Conservation (phyloP, 2,329 filamentous ascomycete species). For the Whalleya microplaca region DNA sequence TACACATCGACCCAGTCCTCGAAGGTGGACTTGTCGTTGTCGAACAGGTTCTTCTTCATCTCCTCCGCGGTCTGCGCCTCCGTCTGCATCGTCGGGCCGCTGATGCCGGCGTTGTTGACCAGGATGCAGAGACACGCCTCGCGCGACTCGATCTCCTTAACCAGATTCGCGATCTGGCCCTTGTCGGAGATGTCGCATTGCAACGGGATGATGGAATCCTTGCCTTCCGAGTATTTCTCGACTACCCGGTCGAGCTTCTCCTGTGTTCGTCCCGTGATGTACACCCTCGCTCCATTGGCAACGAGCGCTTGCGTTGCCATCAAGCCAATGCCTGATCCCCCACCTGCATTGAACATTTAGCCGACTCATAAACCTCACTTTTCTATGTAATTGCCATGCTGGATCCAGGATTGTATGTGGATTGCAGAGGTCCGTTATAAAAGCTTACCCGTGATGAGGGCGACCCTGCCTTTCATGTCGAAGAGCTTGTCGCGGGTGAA, state of each 20-base stretch:
- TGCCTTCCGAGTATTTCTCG: slow-evolving; percentile 58
- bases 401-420: no score
- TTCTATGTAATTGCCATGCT: no score
- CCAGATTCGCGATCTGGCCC: slow-evolving; percentile 60
- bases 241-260: slow-evolving; percentile 66
- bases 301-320: slow-evolving; percentile 72
- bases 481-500: slow-evolving; percentile 46
- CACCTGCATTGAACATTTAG: slow-evolving; percentile 37
- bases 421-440: not conserved
- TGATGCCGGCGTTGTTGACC: slow-evolving; percentile 70
- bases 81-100: slow-evolving; percentile 58
- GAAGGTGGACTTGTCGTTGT: slow-evolving; percentile 59
- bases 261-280: slow-evolving; percentile 67
- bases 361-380: not conserved
- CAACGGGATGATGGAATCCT: slow-evolving; percentile 62
- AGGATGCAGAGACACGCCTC: slow-evolving; percentile 66
- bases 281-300: slow-evolving; percentile 69
- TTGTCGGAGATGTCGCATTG: slow-evolving; percentile 66
- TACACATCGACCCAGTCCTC: slow-evolving; percentile 75
- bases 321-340: slow-evolving; percentile 67
- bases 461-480: slow-evolving; percentile 47
- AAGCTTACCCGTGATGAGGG: slow-evolving; percentile 48
- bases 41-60: slow-evolving; percentile 67
- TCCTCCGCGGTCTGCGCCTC: slow-evolving; percentile 54
- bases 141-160: slow-evolving; percentile 56